phyloP scores from a whole-genome alignment of 1,139 yeast species.

The Taphrina communis region DNA sequence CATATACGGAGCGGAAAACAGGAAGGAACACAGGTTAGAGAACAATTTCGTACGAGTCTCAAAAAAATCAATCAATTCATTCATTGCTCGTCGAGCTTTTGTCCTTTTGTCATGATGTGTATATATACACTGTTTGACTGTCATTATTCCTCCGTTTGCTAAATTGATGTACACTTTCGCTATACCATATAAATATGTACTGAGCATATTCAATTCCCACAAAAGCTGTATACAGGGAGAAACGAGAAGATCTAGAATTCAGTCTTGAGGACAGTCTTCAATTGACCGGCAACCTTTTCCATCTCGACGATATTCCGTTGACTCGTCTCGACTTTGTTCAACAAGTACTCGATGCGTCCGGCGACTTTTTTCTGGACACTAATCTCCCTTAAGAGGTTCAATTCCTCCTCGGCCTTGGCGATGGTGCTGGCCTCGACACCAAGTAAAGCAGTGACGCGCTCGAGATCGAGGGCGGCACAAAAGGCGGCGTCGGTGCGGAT shows the following conservation, averaged over 20 bases:
- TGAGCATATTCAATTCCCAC: background rate
- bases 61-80: too few relatives aligned
- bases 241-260: conserved; percentile 31
- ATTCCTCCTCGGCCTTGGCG: conserved; percentile 39
- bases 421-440: conserved; percentile 14
- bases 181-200: background rate
- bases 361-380: conserved; percentile 16
- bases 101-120: too few relatives aligned
- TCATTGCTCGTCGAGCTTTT: too few relatives aligned
- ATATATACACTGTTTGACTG: too few relatives aligned
- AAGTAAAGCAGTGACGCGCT: conserved; percentile 26
- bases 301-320: conserved; percentile 56
- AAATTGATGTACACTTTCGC: too few relatives aligned
- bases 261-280: conserved; percentile 46
- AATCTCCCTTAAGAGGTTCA: conserved; percentile 35
- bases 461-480: conserved; percentile 66
- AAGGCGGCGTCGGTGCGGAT: conserved; percentile 65
- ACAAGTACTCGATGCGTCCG: conserved; percentile 55
- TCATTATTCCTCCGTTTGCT: too few relatives aligned
- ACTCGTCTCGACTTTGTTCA: conserved; percentile 61
- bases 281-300: conserved; percentile 51
- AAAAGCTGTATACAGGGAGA: background rate
- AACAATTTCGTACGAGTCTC: too few relatives aligned
- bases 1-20: too few relatives aligned
- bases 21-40: too few relatives aligned